Conservation (phyloP, 495 filamentous ascomycete species). For the Neurospora africana region DNA sequence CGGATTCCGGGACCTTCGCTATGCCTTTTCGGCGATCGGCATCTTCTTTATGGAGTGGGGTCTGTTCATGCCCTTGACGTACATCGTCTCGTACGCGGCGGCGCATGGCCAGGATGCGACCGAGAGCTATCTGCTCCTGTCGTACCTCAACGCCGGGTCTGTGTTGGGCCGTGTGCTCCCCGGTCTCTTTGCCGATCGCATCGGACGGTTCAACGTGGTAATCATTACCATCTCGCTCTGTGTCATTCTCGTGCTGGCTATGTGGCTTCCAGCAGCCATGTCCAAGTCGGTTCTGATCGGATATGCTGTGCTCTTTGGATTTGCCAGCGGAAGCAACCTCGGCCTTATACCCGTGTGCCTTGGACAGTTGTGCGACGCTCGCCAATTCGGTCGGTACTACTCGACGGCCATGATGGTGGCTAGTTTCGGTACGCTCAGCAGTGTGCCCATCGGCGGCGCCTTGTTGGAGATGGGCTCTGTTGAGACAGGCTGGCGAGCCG, state of each 20-base stretch:
- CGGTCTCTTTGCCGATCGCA: constrained; percentile 57
- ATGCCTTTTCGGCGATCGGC: constrained; percentile 43
- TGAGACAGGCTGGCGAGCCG: constrained; percentile 46
- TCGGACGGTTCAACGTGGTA: constrained; percentile 41
- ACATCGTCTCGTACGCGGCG: constrained; percentile 42
- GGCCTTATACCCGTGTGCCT: constrained; percentile 81
- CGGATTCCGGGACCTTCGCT: constrained; percentile 45
- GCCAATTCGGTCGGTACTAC: constrained; percentile 76
- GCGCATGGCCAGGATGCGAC: constrained; percentile 37
- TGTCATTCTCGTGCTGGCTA: constrained; percentile 52
- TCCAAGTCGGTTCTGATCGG: constrained; percentile 53
- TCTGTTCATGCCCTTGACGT: constrained; percentile 36
- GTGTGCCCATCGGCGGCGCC: constrained; percentile 78
- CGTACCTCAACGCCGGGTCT: constrained; percentile 48
- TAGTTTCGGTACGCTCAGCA: constrained; percentile 77
- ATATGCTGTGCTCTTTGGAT: constrained; percentile 73
- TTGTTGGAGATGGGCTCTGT: constrained; percentile 38
- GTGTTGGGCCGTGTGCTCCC: constrained; percentile 60
- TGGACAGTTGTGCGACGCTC: constrained; percentile 78
- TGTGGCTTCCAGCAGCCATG: constrained; percentile 70
- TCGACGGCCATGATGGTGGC: constrained; percentile 84
- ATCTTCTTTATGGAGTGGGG: constrained; percentile 46
- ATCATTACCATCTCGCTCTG: constrained; percentile 52
- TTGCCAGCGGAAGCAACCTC: constrained; percentile 76
- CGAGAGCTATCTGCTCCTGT: constrained; percentile 51